Evolutionary conservation across 164 flowering plant genomes (phyloP).

Genomic region (Vitis labrusca): DNA sequence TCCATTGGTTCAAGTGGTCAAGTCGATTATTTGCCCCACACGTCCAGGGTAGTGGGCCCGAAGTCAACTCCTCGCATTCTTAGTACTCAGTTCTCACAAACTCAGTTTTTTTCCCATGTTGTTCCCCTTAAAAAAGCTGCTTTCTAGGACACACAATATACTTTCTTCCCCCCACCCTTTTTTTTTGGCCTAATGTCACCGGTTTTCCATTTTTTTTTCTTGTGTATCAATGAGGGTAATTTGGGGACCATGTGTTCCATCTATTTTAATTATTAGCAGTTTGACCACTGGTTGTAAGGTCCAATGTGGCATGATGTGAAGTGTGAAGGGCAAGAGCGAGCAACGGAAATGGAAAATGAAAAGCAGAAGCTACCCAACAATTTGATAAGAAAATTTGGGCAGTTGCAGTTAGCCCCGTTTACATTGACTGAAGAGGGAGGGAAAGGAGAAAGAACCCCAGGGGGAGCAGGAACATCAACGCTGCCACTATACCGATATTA

Average conservation of each 20-base stretch:
- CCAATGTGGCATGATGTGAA: conserved; percentile 6
- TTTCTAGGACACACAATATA: neutral
- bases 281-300: neutral
- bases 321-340: neutral
- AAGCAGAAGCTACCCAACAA: neutral
- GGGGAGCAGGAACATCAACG: neutral
- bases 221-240: neutral
- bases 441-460: neutral
- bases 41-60: too few species aligned
- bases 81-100: too few species aligned
- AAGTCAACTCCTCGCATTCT: too few species aligned
- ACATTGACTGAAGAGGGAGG: conserved; percentile 14
- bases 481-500: conserved; percentile 1
- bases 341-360: neutral
- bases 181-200: neutral
- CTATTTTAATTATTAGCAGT: neutral
- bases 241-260: too few species aligned
- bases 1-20: too few species aligned
- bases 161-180: neutral
- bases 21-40: too few species aligned
- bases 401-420: conserved; percentile 14
- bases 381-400: conserved; percentile 18
- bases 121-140: too few species aligned
- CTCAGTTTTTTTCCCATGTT: too few species aligned
- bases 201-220: neutral